phyloP scores from a whole-genome alignment of 768 basidiomycete species.

The Psilocybe cubensis region DNA sequence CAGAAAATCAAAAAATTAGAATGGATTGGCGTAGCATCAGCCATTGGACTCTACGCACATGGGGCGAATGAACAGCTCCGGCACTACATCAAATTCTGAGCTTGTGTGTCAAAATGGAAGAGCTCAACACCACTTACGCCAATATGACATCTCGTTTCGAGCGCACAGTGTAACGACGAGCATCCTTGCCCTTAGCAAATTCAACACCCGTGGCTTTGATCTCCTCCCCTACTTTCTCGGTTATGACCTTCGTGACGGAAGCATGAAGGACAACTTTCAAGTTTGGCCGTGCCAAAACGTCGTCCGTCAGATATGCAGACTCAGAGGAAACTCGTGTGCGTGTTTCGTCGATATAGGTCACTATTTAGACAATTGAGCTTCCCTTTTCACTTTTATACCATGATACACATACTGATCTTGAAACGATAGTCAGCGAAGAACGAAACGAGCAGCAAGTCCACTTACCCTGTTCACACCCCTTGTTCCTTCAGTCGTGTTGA shows the following conservation, averaged over 20 bases:
- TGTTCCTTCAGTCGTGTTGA: conserved; percentile 58
- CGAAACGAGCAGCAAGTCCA: neutral
- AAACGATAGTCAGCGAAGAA: neutral
- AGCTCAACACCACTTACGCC: conserved; percentile 40
- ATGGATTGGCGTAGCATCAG: conserved; percentile 43
- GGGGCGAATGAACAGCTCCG: conserved; percentile 63
- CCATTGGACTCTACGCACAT: conserved; percentile 31
- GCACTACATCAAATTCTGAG: conserved; percentile 47
- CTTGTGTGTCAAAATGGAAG: neutral
- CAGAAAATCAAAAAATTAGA: conserved; percentile 39
- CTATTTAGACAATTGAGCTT: conserved; percentile 34
- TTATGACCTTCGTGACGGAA: conserved; percentile 56
- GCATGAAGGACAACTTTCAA: conserved; percentile 58
- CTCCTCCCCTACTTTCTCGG: conserved; percentile 33
- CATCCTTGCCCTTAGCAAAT: conserved; percentile 40
- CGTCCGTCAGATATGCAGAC: conserved; percentile 62
- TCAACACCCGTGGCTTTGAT: conserved; percentile 61
- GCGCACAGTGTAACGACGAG: conserved; percentile 40
- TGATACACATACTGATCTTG: conserved; percentile 34
- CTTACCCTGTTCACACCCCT: conserved; percentile 58
- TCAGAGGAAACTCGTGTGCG: conserved; percentile 61
- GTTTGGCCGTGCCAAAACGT: conserved; percentile 63
- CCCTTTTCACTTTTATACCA: neutral
- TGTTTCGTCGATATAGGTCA: conserved; percentile 63
- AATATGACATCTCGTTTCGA: conserved; percentile 59